Percentiles rank a stretch among this genome's conserved stretches.
Conservation (phyloP, 345 rosid genomes). For the Dovyalis caffra region DNA sequence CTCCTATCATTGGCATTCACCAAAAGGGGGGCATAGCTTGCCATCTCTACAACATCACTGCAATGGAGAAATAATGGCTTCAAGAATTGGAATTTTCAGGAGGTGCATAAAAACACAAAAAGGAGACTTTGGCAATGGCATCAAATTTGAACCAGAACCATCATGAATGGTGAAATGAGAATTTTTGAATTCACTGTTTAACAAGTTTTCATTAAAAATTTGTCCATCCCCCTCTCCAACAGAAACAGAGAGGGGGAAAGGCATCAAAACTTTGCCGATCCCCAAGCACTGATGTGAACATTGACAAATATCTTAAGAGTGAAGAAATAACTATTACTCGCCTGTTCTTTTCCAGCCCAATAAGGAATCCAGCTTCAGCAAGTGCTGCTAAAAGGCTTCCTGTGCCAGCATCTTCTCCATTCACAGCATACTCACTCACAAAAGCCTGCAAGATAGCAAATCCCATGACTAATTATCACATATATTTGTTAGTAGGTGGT, state of each 20-base stretch:
- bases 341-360: constrained; percentile 97
- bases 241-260: neutral
- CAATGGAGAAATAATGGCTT: constrained; percentile 22
- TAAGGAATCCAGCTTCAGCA: constrained; percentile 89
- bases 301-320: neutral
- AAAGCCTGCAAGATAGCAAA: constrained; percentile 60
- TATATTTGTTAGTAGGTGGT: neutral
- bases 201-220: neutral
- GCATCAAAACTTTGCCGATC: neutral
- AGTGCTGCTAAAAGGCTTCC: constrained; percentile 91
- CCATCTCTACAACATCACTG: constrained; percentile 93
- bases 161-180: neutral
- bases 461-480: neutral
- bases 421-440: constrained; percentile 95
- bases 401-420: constrained; percentile 79
- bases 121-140: neutral
- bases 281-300: neutral
- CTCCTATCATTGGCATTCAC: constrained; percentile 79
- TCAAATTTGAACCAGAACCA: neutral
- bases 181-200: neutral
- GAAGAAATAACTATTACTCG: constrained; percentile 15
- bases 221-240: neutral
- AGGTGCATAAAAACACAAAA: neutral
- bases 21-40: constrained; percentile 95
- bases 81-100: neutral